phyloP scores from a whole-genome alignment of 495 filamentous ascomycete species.

The Penicillium crystallinum region DNA sequence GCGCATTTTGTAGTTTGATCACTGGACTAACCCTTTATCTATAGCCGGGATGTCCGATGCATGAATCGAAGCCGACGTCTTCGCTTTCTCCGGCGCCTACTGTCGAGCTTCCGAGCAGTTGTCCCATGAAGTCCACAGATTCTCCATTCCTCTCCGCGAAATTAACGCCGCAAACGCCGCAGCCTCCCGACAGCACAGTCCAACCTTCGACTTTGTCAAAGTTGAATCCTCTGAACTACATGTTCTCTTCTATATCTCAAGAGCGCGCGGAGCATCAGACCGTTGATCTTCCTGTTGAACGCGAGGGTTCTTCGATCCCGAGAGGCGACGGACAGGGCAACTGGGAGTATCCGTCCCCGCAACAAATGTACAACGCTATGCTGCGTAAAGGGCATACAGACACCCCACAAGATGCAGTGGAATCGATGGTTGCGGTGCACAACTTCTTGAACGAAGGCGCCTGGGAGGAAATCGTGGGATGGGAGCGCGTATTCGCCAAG shows the following conservation, averaged over 20 bases:
- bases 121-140: slow-evolving; percentile 47
- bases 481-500: slow-evolving; percentile 78
- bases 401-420: slow-evolving; percentile 87
- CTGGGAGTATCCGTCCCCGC: slow-evolving; percentile 97
- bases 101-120: slow-evolving; percentile 42
- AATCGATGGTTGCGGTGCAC: slow-evolving; percentile 94
- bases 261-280: slow-evolving; percentile 67
- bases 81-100: slow-evolving; percentile 34
- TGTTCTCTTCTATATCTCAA: slow-evolving; percentile 84
- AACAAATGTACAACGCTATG: slow-evolving; percentile 99
- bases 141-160: slow-evolving; percentile 39
- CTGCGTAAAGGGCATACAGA: slow-evolving; percentile 92
- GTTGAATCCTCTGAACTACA: slow-evolving; percentile 92
- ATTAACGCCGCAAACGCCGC: slow-evolving; percentile 16
- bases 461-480: slow-evolving; percentile 87
- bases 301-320: slow-evolving; percentile 82
- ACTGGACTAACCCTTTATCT: slow-evolving; percentile 31
- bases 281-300: slow-evolving; percentile 63
- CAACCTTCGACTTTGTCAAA: slow-evolving; percentile 56
- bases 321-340: slow-evolving; percentile 65
- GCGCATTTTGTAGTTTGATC: not conserved
- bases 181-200: slow-evolving; percentile 21
- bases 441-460: slow-evolving; percentile 98
- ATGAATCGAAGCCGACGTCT: slow-evolving; percentile 52
- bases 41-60: slow-evolving; percentile 90